Evolutionary conservation across 331 rosid species (phyloP).

Genomic region (Acacia pycnantha): DNA sequence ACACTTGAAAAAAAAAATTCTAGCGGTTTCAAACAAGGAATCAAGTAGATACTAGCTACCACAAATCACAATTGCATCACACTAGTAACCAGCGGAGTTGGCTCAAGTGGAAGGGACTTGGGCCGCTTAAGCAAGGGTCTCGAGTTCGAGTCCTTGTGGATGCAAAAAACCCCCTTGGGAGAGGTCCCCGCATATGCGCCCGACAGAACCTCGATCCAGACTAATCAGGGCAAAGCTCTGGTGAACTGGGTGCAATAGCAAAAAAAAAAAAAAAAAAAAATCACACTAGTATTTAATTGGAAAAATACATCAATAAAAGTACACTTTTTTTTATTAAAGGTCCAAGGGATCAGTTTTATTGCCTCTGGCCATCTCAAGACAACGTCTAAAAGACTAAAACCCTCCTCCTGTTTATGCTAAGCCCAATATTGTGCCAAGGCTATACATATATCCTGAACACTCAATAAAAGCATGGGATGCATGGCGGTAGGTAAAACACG

Average conservation of each 20-base stretch:
- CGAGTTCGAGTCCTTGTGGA: too few species aligned
- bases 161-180: too few species aligned
- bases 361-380: background rate
- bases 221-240: too few species aligned
- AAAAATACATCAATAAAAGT: background rate
- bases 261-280: too few species aligned
- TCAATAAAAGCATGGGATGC: background rate
- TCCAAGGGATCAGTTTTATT: background rate
- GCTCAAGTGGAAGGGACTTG: too few species aligned
- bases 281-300: background rate
- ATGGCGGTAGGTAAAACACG: background rate
- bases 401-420: background rate
- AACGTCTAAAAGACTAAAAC: background rate
- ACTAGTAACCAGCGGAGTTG: too few species aligned
- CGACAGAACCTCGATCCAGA: too few species aligned
- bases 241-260: too few species aligned
- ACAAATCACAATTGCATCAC: background rate
- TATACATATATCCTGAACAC: background rate
- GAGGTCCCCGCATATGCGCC: too few species aligned
- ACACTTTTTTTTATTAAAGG: background rate
- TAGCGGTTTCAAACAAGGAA: background rate
- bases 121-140: too few species aligned
- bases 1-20: background rate
- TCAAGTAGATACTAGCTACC: background rate
- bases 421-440: background rate